Evolutionary conservation across 2,329 filamentous ascomycete species (phyloP), one percentile per base, ranked within the genome.

Genomic region (Rhinocladiella mackenziei): DNA sequence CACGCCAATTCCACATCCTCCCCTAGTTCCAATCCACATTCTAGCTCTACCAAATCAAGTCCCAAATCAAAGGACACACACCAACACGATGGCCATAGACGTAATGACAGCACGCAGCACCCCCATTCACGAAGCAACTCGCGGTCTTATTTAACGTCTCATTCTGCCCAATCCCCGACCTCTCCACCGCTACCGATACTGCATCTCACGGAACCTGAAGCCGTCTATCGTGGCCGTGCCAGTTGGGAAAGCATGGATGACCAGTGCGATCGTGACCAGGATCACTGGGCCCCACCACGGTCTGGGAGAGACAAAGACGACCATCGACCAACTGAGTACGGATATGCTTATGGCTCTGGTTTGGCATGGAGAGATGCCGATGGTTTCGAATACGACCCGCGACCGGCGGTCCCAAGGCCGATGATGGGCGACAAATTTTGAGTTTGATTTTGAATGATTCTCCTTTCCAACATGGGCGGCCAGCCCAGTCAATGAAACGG

Each of bases 241-340:
- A 49, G 46, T 13, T 45, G 38, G 29, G 46, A 45, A 29, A 45
- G 41, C 19, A 33, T 38, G n/a, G 15, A 45, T 20, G 32, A 36
- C 8, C 30, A 19, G 2, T 26, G 25, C 10, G 31, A 36, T 6
- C 32, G 23, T 18, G 39, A 17, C 15, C 9, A 32, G 5, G 32
- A 11, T 14, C 39, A 17, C 13, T 39, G 31, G 31, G 35, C 20
- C 5, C 18, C 15, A 5, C 15, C 17, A 11, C 18, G 15, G 13
- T 19, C 8, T 37, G 23, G 38, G 15, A 19, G 13, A 18, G 10
- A 25, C 13, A 9, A 6, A n/a, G 28, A 11, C 17, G 11, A 19
- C 7, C 11, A 13, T 4, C 28, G 30, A 15, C 26, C 22, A 8
- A 17, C 25, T 25, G 42, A 35, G 14, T 3, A 29, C 22, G 14